phyloP scores from a whole-genome alignment of 352 stramenopile species.

The Phytophthora vignae region DNA sequence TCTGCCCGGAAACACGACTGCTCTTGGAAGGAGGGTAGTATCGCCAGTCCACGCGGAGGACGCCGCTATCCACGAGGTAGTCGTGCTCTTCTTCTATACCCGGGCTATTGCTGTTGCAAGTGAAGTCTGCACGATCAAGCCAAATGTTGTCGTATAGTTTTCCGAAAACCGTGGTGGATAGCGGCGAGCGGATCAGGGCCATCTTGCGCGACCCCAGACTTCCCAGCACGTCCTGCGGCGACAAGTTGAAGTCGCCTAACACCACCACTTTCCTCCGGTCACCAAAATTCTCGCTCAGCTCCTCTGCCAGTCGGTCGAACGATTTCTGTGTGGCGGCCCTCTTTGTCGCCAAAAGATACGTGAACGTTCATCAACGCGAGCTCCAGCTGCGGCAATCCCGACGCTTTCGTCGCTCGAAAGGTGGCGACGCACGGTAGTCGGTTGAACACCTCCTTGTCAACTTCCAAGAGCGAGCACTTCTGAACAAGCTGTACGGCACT shows the following conservation, averaged over 20 bases:
- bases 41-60: constrained; percentile 69
- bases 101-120: neutral
- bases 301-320: constrained; percentile 39
- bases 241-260: constrained; percentile 76
- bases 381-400: constrained; percentile 28
- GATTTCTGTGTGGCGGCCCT: constrained; percentile 42
- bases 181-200: constrained; percentile 57
- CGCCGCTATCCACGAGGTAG: constrained; percentile 47
- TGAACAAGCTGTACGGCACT: constrained; percentile 34
- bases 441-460: constrained; percentile 27
- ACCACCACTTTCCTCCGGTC: constrained; percentile 49
- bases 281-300: constrained; percentile 15
- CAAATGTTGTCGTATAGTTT: constrained; percentile 82
- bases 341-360: constrained; percentile 49
- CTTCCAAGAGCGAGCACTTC: constrained; percentile 33
- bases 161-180: constrained; percentile 62
- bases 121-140: constrained; percentile 39
- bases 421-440: constrained; percentile 55
- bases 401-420: constrained; percentile 38
- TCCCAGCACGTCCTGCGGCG: constrained; percentile 51
- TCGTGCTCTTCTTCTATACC: neutral
- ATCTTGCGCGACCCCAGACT: constrained; percentile 31
- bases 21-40: constrained; percentile 56
- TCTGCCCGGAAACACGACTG: constrained; percentile 16
- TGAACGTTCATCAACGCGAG: constrained; percentile 64